Base-by-base conservation (phyloP, 495 filamentous ascomycete genomes). In the Podospora didyma region DNA sequence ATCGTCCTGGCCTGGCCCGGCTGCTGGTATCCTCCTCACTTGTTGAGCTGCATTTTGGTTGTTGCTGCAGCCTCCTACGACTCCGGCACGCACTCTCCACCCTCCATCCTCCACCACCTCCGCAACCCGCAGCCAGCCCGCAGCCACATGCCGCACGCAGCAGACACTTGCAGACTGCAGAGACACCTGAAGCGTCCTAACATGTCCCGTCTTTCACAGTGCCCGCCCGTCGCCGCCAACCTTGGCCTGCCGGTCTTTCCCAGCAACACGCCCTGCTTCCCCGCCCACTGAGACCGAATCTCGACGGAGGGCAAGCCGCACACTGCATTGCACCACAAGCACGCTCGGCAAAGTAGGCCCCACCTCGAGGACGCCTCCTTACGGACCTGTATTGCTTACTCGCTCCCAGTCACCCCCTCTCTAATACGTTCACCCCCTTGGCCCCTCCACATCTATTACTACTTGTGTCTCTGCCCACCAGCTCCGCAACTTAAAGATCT, bases 351-450 rank as follows among this genome's bases (percentile, higher is more conserved):
- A 47, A 62, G 52, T 26, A 42, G 34, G 48, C 57, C 61, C 61
- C 61, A 60, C 61, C 46, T 42, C 46, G 52, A 34, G 45, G 45
- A 50, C 37, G 24, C 23, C 53, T 26, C 52, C 57, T 54, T 49
- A 28, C 39, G 61, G 61, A 63, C 61, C 61, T 60, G 57, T 57
- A 60, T 63, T 60, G 57, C 58, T 53, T 47, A 55, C 53, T 53
- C 53, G 37, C 31, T 34, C 56, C 42, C 10, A 20, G 22, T 14
- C 46, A 46, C 37, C 23, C 46, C 42, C 12, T 14, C 17, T 48
- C 42, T 23, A 14, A 46, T 59, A 62, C 37, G 21, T 46, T 21
- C 49, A 57, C 59, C 44, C 59, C 58, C 49, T 49, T 35, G 7
- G 6, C n/a, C 28, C 53, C 39, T 22, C 6, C 45, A 12, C 10